Conservation (phyloP, 768 basidiomycete species). For the Boletus rubroflammeus region DNA sequence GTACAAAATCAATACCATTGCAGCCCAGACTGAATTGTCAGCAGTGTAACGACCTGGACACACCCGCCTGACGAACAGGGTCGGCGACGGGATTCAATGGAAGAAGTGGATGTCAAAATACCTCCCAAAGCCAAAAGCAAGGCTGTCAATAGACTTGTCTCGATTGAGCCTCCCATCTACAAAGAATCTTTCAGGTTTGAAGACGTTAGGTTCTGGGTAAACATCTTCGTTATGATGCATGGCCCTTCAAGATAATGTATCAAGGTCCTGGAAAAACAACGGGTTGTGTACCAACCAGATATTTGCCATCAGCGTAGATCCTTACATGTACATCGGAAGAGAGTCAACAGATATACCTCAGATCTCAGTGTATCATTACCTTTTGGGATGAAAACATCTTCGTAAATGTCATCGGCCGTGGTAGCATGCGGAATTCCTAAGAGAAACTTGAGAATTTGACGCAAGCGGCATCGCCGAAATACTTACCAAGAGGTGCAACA, state of each 20-base stretch:
- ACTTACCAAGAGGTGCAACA: conserved; percentile 20
- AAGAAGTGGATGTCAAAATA: not conserved
- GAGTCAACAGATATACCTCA: not conserved
- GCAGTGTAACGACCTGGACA: conserved; percentile 35
- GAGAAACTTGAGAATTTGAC: not conserved
- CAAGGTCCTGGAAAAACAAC: not conserved
- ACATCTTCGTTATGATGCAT: conserved; percentile 9
- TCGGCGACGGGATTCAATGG: not conserved
- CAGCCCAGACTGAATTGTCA: conserved; percentile 29
- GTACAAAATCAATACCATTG: conserved; percentile 26
- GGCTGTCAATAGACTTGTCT: not conserved
- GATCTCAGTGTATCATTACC: conserved; percentile 3
- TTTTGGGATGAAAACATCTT: conserved; percentile 23
- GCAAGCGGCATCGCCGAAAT: not conserved
- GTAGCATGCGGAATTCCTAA: conserved; percentile 20
- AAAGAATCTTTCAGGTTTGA: conserved; percentile 34
- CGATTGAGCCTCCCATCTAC: conserved; percentile 7
- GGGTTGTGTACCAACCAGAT: conserved; percentile 11
- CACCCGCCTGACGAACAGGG: conserved; percentile 13
- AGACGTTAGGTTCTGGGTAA: conserved; percentile 21
- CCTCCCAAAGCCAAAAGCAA: conserved; percentile 26
- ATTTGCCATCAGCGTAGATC: conserved; percentile 18
- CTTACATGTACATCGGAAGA: conserved; percentile 4
- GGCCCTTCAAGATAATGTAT: conserved; percentile 10
- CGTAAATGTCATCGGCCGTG: conserved; percentile 16